These are phyloP conservation scores for Crithidia fasciculata DNA, from an alignment of 208 protist species.

Conservation along the genomic window DNA sequence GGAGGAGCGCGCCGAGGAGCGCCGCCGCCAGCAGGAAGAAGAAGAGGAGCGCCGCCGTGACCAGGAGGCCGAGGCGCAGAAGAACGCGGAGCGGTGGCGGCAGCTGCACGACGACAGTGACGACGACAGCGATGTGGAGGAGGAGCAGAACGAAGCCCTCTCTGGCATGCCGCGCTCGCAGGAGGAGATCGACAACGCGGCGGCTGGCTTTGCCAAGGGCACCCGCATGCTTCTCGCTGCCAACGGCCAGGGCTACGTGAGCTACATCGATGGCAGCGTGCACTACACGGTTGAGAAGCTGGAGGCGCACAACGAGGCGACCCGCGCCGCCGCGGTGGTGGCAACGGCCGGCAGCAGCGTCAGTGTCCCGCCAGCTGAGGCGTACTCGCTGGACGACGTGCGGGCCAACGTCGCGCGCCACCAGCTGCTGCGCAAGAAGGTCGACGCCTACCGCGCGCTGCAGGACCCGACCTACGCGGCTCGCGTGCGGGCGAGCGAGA, in stretches of 20 bases:
- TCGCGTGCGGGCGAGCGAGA: conserved; percentile 55
- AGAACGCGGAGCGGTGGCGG: conserved; percentile 19
- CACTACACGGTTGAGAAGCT: conserved; percentile 40
- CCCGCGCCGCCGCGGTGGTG: conserved; percentile 35
- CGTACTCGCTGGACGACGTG: conserved; percentile 46
- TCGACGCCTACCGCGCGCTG: conserved; percentile 53
- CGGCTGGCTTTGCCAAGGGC: conserved; percentile 36
- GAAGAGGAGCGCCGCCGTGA: conserved; percentile 19
- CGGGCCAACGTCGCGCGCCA: conserved; percentile 28
- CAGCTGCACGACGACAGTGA: conserved; percentile 43
- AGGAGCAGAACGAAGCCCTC: conserved; percentile 39
- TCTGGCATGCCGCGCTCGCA: conserved; percentile 34
- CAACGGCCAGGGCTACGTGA: conserved; percentile 49
- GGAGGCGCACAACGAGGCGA: conserved; percentile 51
- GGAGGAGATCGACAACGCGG: conserved; percentile 42
- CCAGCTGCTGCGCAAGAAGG: conserved; percentile 54
- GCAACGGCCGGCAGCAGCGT: conserved; percentile 35
- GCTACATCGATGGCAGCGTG: conserved; percentile 74
- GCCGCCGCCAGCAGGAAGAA: conserved; percentile 21
- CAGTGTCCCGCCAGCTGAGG: conserved; percentile 37
- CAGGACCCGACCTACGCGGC: conserved; percentile 53
- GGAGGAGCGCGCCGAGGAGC: conserved; percentile 23
- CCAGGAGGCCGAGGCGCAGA: conserved; percentile 20
- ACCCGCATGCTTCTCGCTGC: conserved; percentile 38
- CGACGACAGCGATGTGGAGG: conserved; percentile 39